Base-by-base conservation (phyloP, 345 rosid species). In the Arabidopsis arenosa region DNA sequence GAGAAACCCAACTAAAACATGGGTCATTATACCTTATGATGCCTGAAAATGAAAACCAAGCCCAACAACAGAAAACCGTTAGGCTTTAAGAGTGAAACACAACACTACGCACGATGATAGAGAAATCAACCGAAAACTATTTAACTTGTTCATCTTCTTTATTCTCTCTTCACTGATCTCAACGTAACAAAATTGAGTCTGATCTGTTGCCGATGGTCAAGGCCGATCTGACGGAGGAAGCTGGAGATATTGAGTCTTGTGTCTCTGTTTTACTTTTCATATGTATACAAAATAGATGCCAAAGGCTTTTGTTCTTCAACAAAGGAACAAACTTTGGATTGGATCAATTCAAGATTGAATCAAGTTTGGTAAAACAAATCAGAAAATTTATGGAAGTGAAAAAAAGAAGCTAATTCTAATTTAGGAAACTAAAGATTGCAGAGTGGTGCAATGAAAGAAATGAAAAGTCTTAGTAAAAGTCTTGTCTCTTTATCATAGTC, bases 191-290 rank as follows among this genome's bases (percentile, higher is more conserved):
- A 23, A 23, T 1, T 23, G 26, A 23, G 26, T 23, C 26, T 23
- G 26, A 23, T 23, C 26, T 23, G 26, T 23, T 23, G 26, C 26
- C 26, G 26, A 23, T 52, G 85, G 58, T 54, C 58, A 54, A 6
- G 43, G 88, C 1, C 78, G 88, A 1, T 80, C 91, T 1, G 91
- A 85, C 0, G 71, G 58, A 45, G 89, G 89, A 7, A 82, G 21
- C 87, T 89, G 91, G 93, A 85, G 88, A 80, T 83, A 5, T 63
- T 89, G 58, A 56, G 49, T 26, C 9, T 39, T 62, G 23, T 43
- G 28, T 13, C 52, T 62, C 8, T 61, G n/a, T 64, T 41, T 70
- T 35, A 47, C 51, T 52, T 23, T 36, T 61, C 49, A 40, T 72
- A 0, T 72, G 67, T 15, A n/a, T n/a, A n/a, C n/a, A n/a, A 35